phyloP scores from a whole-genome alignment of 257 asterid species.

The Craterostigma plantagineum region DNA sequence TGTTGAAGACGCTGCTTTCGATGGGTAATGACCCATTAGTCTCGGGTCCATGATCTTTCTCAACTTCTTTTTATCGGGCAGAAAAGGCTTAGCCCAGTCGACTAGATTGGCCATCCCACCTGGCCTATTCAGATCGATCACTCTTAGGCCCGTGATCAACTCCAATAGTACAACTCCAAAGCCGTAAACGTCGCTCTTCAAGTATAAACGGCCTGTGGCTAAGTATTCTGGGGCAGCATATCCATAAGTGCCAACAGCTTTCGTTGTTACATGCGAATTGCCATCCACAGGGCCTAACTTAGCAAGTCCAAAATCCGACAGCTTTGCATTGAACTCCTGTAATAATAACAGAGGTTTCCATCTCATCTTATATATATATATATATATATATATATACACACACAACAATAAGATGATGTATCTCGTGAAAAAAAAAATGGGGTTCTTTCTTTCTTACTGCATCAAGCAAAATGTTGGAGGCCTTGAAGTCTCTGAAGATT shows the following conservation, averaged over 20 bases:
- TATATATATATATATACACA: too few species aligned
- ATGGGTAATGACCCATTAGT: conserved; percentile 41
- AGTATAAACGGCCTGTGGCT: conserved; percentile 91
- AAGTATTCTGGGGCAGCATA: conserved; percentile 84
- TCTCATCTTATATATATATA: too few species aligned
- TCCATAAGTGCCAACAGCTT: conserved; percentile 63
- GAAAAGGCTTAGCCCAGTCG: conserved; percentile 68
- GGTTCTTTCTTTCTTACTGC: conserved; percentile 20
- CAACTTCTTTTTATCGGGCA: conserved; percentile 36
- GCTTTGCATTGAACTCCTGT: conserved; percentile 61
- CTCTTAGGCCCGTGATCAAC: conserved; percentile 46
- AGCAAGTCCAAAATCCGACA: conserved; percentile 86
- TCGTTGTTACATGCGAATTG: conserved; percentile 56
- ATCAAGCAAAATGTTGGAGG: conserved; percentile 64
- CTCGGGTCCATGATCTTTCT: conserved; percentile 55
- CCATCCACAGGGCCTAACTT: conserved; percentile 77
- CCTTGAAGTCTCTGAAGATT: conserved; percentile 65
- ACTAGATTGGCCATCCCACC: conserved; percentile 28
- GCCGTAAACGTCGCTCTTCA: conserved; percentile 76
- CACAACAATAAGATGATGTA: too few species aligned
- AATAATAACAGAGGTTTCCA: not conserved
- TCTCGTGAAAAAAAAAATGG: too few species aligned
- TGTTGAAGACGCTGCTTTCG: conserved; percentile 17
- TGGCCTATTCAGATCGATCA: conserved; percentile 51
- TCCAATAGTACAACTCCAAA: conserved; percentile 71